Conservation (phyloP, 495 filamentous ascomycete species). For the Neurospora intermedia region DNA sequence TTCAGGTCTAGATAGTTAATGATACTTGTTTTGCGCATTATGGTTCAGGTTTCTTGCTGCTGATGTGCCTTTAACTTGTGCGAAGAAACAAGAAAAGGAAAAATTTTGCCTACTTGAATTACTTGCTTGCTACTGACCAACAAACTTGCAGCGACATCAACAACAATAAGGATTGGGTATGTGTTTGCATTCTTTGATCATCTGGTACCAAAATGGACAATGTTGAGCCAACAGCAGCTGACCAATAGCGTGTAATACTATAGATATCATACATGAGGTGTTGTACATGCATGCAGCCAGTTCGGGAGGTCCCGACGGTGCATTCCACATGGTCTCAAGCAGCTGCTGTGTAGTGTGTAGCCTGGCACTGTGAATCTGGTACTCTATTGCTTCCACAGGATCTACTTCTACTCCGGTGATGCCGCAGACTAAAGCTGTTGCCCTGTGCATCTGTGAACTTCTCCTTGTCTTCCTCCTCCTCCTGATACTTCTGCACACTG, state of each 20-base stretch:
- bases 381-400: background rate
- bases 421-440: background rate
- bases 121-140: background rate
- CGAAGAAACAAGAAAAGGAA: background rate
- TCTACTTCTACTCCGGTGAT: background rate
- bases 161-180: background rate
- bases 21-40: background rate
- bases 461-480: background rate
- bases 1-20: background rate
- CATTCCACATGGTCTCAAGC: background rate
- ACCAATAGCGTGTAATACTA: background rate
- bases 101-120: background rate
- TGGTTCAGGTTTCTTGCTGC: background rate
- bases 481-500: conserved; percentile 6
- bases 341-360: no score
- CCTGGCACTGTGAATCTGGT: background rate
- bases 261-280: background rate
- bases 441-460: background rate
- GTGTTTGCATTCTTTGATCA: background rate
- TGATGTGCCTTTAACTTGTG: background rate
- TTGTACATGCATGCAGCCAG: background rate
- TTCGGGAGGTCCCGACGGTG: background rate
- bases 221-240: background rate
- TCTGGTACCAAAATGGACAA: background rate
- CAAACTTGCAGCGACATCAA: background rate